A percentile compares a stretch with the other conserved stretches of the same genome.
These are phyloP conservation scores for Lithohypha guttulata DNA, from an alignment of 2,329 filamentous ascomycete species.

Conservation along the genomic window DNA sequence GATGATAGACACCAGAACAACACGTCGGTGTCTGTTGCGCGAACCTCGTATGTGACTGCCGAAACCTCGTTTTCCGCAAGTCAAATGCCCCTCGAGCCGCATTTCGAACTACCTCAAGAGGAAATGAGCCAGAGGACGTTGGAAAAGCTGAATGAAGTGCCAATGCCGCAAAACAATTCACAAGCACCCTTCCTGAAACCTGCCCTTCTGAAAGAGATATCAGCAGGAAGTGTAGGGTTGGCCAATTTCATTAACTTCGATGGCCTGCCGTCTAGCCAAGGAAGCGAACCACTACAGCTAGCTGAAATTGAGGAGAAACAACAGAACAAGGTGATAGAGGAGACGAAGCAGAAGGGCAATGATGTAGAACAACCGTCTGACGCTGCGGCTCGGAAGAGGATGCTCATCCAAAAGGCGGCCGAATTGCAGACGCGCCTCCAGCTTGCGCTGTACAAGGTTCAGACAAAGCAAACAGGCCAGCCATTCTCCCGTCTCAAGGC, in stretches of 20 bases:
- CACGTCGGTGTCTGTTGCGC: constrained; percentile 9
- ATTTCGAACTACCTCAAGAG: constrained; percentile 20
- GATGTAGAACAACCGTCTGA: constrained; percentile 22
- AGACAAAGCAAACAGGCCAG: constrained; percentile 20
- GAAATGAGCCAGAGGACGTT: constrained; percentile 21
- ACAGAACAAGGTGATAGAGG: constrained; percentile 30
- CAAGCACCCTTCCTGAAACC: constrained; percentile 15
- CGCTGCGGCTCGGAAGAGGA: constrained; percentile 7
- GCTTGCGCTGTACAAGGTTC: constrained; percentile 22
- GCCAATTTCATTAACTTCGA: constrained; percentile 22
- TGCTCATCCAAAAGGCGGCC: constrained; percentile 16
- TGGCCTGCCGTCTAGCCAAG: constrained; percentile 14
- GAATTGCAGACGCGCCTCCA: constrained; percentile 20
- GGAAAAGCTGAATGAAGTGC: constrained; percentile 17
- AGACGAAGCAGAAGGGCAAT: constrained; percentile 28
- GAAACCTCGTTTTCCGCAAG: constrained; percentile 16
- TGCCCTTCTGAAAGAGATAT: constrained; percentile 13
- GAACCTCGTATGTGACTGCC: constrained; percentile 12
- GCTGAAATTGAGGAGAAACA: constrained; percentile 25
- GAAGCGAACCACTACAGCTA: constrained; percentile 14
- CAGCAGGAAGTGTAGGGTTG: constrained; percentile 20
- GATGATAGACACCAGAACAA: not conserved
- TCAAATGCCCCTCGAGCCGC: constrained; percentile 17
- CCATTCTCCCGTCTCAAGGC: constrained; percentile 19
- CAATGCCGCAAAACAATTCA: constrained; percentile 15